These are phyloP conservation scores for Cytospora leucostoma DNA, from an alignment of 2,329 filamentous ascomycete species.

Conservation along the genomic window DNA sequence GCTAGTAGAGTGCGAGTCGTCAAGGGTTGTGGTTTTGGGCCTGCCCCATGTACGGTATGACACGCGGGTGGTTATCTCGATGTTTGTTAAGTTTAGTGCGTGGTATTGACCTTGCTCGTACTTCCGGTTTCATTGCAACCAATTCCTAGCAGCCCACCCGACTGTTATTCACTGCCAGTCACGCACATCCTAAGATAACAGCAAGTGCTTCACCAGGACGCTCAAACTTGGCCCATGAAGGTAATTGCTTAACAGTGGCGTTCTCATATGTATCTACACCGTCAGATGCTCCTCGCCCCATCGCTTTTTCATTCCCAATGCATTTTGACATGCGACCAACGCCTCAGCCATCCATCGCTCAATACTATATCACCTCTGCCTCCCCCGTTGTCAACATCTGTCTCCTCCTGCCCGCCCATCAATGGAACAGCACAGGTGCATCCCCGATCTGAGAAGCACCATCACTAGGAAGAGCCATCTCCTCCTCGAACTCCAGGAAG, in stretches of 20 bases:
- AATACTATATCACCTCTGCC: not conserved
- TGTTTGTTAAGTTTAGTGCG: no score
- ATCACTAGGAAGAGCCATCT: slow-evolving; percentile 18
- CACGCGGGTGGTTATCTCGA: not conserved
- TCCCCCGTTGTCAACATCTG: not conserved
- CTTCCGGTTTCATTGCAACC: no score
- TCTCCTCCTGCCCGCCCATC: not conserved
- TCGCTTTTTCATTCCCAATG: not conserved
- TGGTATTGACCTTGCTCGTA: no score
- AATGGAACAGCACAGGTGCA: slow-evolving; percentile 24
- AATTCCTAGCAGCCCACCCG: not conserved
- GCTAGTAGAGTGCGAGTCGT: not conserved
- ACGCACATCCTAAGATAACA: not conserved
- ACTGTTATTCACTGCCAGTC: not conserved
- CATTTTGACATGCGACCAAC: not conserved
- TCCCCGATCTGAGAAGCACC: slow-evolving; percentile 14
- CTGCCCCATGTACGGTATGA: not conserved
- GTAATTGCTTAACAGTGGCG: not conserved
- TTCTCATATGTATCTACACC: slow-evolving; percentile 1
- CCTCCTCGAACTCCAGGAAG: slow-evolving; percentile 63
- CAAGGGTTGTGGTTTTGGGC: not conserved
- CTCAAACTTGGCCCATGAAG: not conserved
- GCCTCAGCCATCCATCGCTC: not conserved
- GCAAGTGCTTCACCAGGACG: not conserved
- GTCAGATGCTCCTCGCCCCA: not conserved